Base-by-base conservation (phyloP, 768 basidiomycete species). In the Agaricus subrufescens region DNA sequence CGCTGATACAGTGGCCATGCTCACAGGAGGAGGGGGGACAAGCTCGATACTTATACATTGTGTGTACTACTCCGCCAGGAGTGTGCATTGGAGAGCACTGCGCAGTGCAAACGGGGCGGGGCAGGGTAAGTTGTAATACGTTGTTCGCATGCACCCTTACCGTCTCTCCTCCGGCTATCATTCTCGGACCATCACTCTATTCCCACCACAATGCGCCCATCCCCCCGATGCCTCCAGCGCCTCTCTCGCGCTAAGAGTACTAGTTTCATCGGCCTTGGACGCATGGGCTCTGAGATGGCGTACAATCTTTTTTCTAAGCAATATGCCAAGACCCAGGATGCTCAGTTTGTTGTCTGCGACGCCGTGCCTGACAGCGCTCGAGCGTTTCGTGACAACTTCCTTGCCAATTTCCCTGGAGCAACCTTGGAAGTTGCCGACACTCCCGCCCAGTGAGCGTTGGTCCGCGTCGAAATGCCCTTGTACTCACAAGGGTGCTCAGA, bases 201-300 rank as follows among this genome's bases (percentile, higher is more conserved):
- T 42, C 40, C 12, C 19, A 30, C 4, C 56, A 62, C 61, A 45
- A 88, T 88, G 87, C 77, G 74, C 57, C 71, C 82, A 6, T 78
- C 84, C 15, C 43, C 72, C 50, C 72, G 74, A 39, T 66, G 68
- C 38, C 67, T 85, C 14, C 67, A 73, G 29, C 69, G 69, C 39
- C 62, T 66, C 10, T 49, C 66, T 39, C 80, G 83, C 38, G 64
- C 70, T 23, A 80, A 74, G 52, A 82, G 77, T 66, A 82, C 85
- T 34, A 85, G 83, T 52, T 94, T 95, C 73, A 87, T 95, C 51
- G 92, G 93, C 8, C 81, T 95, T 11, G 92, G 92, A 40, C 80
- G 86, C 44, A 94, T 95, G 92, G 92, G 92, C 42, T 83, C 82
- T 44, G 86, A 91, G 68, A 94, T 94, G 93, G 81, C 81, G 12